A percentile compares a stretch with the other conserved stretches of the same genome.
phyloP scores from a whole-genome alignment of 2,329 filamentous ascomycete species.

The Aspergillus pseudoterreus region DNA sequence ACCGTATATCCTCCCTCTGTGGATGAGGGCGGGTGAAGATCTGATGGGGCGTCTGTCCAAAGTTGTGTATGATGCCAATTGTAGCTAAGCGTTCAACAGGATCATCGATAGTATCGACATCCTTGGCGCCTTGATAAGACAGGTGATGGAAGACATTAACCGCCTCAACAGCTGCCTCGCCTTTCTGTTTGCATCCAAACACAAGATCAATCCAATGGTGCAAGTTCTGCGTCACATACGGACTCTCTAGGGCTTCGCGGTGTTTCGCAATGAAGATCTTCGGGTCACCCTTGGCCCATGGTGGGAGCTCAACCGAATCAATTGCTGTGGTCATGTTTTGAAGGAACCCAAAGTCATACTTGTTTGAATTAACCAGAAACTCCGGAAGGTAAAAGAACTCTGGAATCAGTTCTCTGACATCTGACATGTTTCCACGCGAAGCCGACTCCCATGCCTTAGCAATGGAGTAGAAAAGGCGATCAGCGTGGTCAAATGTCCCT shows the following conservation, averaged over 20 bases:
- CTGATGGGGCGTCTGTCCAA: conserved; percentile 95
- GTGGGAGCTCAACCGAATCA: conserved; percentile 82
- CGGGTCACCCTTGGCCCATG: conserved; percentile 94
- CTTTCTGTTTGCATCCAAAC: conserved; percentile 90
- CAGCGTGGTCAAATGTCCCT: conserved; percentile 93
- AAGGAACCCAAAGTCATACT: conserved; percentile 85
- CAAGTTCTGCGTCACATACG: conserved; percentile 82
- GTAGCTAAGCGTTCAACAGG: conserved; percentile 81
- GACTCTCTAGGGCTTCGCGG: conserved; percentile 90
- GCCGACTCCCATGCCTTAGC: conserved; percentile 87
- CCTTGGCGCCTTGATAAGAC: conserved; percentile 89
- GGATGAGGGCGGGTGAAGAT: conserved; percentile 82
- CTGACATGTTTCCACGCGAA: conserved; percentile 83
- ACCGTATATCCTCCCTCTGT: conserved; percentile 64
- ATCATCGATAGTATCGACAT: conserved; percentile 86
- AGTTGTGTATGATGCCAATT: conserved; percentile 97
- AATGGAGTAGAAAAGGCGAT: conserved; percentile 91
- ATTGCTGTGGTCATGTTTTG: conserved; percentile 78
- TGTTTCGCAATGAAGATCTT: conserved; percentile 95
- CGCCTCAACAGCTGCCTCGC: conserved; percentile 84
- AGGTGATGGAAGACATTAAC: conserved; percentile 95
- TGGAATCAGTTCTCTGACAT: conserved; percentile 90
- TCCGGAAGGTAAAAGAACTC: conserved; percentile 98
- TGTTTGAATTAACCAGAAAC: conserved; percentile 89
- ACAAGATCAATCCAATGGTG: conserved; percentile 96